These are phyloP conservation scores for Closterium sp. DNA, from an alignment of 139 green algal species.

Conservation along the genomic window DNA sequence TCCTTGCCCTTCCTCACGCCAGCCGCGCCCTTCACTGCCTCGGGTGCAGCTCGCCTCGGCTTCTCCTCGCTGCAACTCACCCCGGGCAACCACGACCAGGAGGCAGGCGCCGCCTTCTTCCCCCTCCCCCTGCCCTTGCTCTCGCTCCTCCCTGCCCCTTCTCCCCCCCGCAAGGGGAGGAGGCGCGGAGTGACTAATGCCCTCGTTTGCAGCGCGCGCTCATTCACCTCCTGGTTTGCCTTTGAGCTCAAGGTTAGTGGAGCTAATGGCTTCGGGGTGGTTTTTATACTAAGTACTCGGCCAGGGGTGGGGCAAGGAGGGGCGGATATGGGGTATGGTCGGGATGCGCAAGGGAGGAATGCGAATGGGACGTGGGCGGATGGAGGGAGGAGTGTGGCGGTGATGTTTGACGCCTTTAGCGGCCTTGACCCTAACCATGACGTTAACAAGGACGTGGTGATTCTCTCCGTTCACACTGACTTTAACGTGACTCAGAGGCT, in stretches of 20 bases:
- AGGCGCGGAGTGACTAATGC: too few relatives aligned
- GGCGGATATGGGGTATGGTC: neutral
- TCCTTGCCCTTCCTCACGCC: neutral
- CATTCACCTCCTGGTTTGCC: neutral
- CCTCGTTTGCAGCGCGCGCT: neutral
- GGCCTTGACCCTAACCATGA: too few relatives aligned
- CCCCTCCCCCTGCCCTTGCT: neutral
- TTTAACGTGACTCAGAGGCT: too few relatives aligned
- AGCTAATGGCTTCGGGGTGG: neutral
- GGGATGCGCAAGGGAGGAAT: too few relatives aligned
- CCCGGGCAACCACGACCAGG: too few relatives aligned
- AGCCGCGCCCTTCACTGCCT: neutral
- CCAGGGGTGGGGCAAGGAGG: neutral
- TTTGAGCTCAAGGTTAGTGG: neutral
- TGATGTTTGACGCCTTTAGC: too few relatives aligned
- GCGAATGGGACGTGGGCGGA: too few relatives aligned
- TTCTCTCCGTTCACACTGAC: too few relatives aligned
- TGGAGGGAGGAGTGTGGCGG: too few relatives aligned
- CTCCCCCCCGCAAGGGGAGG: neutral
- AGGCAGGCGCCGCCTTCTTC: neutral
- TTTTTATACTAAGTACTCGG: neutral
- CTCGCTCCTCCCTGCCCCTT: neutral
- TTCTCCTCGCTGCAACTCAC: neutral
- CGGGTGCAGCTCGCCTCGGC: neutral
- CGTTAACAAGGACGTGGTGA: too few relatives aligned